Percentiles rank a stretch among this genome's conserved stretches.
phyloP scores from a whole-genome alignment of 139 green algal species.

The Micractinium conductrix region DNA sequence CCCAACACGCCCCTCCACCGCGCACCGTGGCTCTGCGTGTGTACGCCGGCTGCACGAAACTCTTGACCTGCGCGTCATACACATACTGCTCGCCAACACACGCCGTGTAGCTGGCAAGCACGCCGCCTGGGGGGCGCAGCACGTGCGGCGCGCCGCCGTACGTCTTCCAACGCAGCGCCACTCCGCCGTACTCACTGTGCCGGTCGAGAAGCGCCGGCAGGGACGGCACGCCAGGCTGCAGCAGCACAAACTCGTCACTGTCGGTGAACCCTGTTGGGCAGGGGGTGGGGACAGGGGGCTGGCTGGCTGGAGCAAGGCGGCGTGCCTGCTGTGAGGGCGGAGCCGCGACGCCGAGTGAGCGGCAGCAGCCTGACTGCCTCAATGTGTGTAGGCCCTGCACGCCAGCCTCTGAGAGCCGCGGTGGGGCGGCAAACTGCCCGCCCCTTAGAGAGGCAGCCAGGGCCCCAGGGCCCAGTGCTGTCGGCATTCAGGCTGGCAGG shows the following conservation, averaged over 20 bases:
- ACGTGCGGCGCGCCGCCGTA: not conserved
- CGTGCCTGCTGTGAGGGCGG: no score
- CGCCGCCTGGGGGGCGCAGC: not conserved
- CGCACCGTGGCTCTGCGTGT: no score
- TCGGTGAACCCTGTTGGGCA: constrained; percentile 4
- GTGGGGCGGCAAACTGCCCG: no score
- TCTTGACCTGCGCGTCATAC: not conserved
- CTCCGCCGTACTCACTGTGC: not conserved
- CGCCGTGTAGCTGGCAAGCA: constrained; percentile 18
- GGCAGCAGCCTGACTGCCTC: no score
- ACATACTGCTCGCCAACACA: not conserved
- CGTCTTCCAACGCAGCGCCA: constrained; percentile 1
- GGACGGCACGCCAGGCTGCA: not conserved
- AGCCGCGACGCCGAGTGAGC: no score
- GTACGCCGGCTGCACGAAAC: not conserved
- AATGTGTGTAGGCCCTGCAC: not conserved
- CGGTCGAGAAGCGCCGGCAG: constrained; percentile 4
- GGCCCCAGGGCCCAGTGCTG: no score
- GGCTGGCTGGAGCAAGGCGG: no score
- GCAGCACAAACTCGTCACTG: constrained; percentile 15
- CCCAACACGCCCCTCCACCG: no score
- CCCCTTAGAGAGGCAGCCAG: no score
- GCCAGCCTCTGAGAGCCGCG: no score
- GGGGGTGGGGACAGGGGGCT: not conserved
- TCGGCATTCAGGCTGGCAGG: no score